Base-by-base conservation (phyloP, 2,329 filamentous ascomycete species). In the Colletotrichum theobromicola region DNA sequence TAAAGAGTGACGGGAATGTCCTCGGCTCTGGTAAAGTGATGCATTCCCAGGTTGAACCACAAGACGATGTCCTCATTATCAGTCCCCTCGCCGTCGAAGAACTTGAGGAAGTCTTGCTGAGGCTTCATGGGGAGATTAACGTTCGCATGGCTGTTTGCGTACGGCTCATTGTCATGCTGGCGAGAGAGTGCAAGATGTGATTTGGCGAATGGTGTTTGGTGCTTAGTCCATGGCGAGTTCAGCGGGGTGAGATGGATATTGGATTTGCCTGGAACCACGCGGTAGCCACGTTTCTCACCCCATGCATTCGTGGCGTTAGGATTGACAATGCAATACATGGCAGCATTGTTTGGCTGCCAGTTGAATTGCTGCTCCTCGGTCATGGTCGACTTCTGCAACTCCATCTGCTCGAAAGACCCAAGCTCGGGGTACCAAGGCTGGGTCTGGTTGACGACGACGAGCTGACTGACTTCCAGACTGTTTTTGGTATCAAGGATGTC, bases 241-340 rank as follows among this genome's bases (percentile, higher is more conserved):
- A 83, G 70, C 26, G 87, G 81, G 0, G 87, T 87, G 26, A 89
- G 80, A 75, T 88, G 86, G 8, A 82, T 80, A 89, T 99, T 98
- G 84, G 98, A 96, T 89, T 98, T 98, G 81, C 97, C 97, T 46
- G 97, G 97, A 96, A 99, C 98, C 89, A 98, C 98, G 79, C 94
- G 97, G 82, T 94, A 97, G 77, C 96, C 96, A 28, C 96, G 97
- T 89, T 98, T 84, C 78, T 88, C 86, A 46, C 88, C 88, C 69
- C 83, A 89, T n/a, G 80, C 79, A 76, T 90, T 90, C 4, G 80
- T 84, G 5, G 80, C 78, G 53, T 87, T 85, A 12, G 81, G 82
- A 75, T 88, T 90, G 57, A 89, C 79, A 7, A 90, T 80, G 7
- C 83, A 80, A 75, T 86, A 87, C 79, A 86, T 83, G 5, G 84